Evolutionary conservation across 306 rosid species (phyloP), one percentile per base, ranked within the genome.

Genomic region (Ormosia semicastrata): DNA sequence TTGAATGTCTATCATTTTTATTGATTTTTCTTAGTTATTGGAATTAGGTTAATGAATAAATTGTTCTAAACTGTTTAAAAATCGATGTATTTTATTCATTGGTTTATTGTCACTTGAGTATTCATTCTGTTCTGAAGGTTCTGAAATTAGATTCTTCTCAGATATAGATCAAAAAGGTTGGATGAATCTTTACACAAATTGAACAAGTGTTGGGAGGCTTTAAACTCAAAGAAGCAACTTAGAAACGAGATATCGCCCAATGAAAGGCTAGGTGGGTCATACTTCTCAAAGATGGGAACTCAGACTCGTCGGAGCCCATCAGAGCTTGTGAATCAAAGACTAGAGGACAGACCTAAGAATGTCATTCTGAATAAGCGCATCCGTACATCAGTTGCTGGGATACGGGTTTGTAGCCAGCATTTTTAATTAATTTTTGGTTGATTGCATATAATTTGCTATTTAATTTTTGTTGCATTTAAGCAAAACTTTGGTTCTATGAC

Each of bases 181-280:
- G 98, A 86, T 78, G 97, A 93, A 49, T 91, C 91, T 47, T 62
- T 86, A 78, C 75, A 88, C 77, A 91, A 90, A 81, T 62, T 93
- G 86, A 90, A 85, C 91, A 86, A 87, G 88, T 90, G 85, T 76
- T 84, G 86, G 78, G 94, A 92, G 67, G 90, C 90, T 75, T 84
- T 91, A 81, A 90, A 71, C 84, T 73, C 88, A 71, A 89, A 83
- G 88, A 91, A 91, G 84, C 95, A 87, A 75, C 85, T 82, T 69
- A 83, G 85, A 83, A 88, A 84, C n/a, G 95, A 93, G 85, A 87
- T 85, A 74, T 77, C 84, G 46, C 81, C 89, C 72, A 92, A 81
- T 87, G 97, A 93, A 70, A 90, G 86, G 84, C 75, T 85, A 30
- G 81, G 84, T 73, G 92, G 91, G 65, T 78, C 90, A 69, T 86